Evolutionary conservation across 257 asterid species (phyloP).

Genomic region (Misopates orontium): DNA sequence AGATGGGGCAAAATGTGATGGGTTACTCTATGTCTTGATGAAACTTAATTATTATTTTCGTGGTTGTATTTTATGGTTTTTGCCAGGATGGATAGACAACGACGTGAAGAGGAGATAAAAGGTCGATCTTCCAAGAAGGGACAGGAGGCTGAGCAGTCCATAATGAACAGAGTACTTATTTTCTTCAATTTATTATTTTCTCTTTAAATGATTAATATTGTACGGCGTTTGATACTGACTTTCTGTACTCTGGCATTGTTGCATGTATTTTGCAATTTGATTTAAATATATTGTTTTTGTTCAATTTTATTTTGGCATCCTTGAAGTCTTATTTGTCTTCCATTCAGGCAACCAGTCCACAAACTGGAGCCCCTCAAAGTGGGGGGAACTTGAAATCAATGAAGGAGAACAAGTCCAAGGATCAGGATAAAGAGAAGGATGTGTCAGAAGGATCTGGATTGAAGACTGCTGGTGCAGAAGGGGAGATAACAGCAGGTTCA

Average conservation of each 20-base stretch:
- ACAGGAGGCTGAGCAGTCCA: constrained; percentile 65
- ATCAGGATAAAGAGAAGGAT: constrained; percentile 70
- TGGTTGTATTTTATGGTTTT: constrained; percentile 22
- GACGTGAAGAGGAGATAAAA: constrained; percentile 81
- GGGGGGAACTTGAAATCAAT: constrained; percentile 69
- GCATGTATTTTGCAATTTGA: constrained; percentile 4
- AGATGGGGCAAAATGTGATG: not conserved
- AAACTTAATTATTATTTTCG: not conserved
- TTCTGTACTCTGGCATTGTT: constrained; percentile 14
- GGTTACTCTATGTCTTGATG: not conserved
- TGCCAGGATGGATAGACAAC: constrained; percentile 76
- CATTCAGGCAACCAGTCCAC: constrained; percentile 74
- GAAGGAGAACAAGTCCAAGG: constrained; percentile 60
- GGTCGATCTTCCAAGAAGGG: constrained; percentile 62
- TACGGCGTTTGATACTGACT: not conserved
- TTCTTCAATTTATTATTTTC: not conserved
- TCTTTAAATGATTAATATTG: no score
- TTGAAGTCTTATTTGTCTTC: constrained; percentile 21
- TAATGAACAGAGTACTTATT: constrained; percentile 53
- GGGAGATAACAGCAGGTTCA: constrained; percentile 80
- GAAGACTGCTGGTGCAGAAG: constrained; percentile 75
- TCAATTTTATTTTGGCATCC: constrained; percentile 11
- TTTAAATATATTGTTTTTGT: not conserved
- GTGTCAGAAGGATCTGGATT: constrained; percentile 58
- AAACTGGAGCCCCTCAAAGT: constrained; percentile 63